Evolutionary conservation across 345 rosid species (phyloP).

Genomic region (Murraya paniculata): DNA sequence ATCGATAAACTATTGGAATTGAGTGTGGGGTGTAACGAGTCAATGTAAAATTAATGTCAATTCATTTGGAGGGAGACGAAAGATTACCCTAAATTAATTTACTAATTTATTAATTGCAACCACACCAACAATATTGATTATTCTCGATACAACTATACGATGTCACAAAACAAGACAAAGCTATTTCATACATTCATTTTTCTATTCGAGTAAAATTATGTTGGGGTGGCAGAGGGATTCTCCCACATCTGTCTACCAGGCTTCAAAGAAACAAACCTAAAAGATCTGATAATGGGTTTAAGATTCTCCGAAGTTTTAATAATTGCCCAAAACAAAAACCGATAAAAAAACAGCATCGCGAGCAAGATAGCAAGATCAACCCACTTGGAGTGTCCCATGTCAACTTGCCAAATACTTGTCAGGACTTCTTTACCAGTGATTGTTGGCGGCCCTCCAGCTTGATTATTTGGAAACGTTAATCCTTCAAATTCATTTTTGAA

Average conservation of each 20-base stretch:
- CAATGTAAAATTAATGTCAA: too few species aligned
- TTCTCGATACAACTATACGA: too few species aligned
- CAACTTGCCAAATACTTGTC: slow-evolving; percentile 29
- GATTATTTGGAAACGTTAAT: slow-evolving; percentile 23
- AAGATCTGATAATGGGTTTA: slow-evolving; percentile 21
- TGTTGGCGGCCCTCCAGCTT: not conserved
- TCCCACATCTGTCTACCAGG: not conserved
- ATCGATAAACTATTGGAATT: too few species aligned
- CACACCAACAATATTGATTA: too few species aligned
- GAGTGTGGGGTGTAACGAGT: too few species aligned
- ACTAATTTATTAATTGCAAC: too few species aligned
- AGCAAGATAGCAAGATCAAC: slow-evolving; percentile 25
- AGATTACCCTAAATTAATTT: too few species aligned
- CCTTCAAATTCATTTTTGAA: slow-evolving; percentile 35
- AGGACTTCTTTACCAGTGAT: slow-evolving; percentile 34
- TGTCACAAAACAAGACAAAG: too few species aligned
- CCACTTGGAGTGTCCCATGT: slow-evolving; percentile 36
- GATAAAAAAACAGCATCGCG: slow-evolving; percentile 31
- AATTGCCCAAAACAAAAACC: slow-evolving; percentile 28
- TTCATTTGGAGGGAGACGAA: too few species aligned
- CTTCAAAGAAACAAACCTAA: not conserved
- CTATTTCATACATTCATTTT: too few species aligned
- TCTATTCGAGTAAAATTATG: not conserved
- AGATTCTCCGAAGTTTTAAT: slow-evolving; percentile 24
- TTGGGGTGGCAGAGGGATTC: not conserved